phyloP scores from a whole-genome alignment of 2,329 filamentous ascomycete species.

The Neonectria hederae region DNA sequence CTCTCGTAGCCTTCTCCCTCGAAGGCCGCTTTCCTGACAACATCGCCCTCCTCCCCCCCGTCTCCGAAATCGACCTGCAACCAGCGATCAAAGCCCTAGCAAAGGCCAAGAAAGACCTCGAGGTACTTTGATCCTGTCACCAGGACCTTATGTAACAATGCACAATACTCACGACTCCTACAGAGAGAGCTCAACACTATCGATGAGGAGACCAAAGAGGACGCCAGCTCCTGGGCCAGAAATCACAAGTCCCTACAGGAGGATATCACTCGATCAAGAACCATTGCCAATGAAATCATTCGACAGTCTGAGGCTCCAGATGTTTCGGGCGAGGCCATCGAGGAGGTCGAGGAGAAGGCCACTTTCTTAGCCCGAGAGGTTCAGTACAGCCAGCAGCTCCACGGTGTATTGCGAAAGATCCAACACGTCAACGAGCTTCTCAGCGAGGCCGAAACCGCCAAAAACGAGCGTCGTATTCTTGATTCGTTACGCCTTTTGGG shows the following conservation, averaged over 20 bases:
- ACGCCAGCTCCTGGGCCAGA: conserved; percentile 86
- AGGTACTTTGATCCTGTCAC: conserved; percentile 45
- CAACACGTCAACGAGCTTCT: conserved; percentile 69
- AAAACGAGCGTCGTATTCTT: conserved; percentile 63
- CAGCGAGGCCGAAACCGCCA: conserved; percentile 67
- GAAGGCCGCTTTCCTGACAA: conserved; percentile 55
- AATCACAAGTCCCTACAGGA: conserved; percentile 86
- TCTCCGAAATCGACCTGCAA: conserved; percentile 50
- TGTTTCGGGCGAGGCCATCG: conserved; percentile 61
- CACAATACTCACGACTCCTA: conserved; percentile 31
- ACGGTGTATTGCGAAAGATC: conserved; percentile 60
- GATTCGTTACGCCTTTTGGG: conserved; percentile 67
- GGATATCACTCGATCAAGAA: conserved; percentile 83
- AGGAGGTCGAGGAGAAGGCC: conserved; percentile 63
- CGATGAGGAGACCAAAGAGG: conserved; percentile 79
- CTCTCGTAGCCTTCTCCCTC: conserved; percentile 53
- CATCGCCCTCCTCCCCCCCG: conserved; percentile 48
- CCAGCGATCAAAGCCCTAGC: conserved; percentile 53
- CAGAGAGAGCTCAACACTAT: conserved; percentile 75
- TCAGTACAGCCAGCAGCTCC: conserved; percentile 67
- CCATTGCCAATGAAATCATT: conserved; percentile 82
- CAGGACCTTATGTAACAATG: neutral
- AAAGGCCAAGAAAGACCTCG: conserved; percentile 49
- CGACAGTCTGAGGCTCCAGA: conserved; percentile 74
- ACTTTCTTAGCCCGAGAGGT: conserved; percentile 67